A percentile compares a stretch with the other conserved stretches of the same genome.
Conservation (phyloP, 345 rosid species). For the Raphanus sativus region DNA sequence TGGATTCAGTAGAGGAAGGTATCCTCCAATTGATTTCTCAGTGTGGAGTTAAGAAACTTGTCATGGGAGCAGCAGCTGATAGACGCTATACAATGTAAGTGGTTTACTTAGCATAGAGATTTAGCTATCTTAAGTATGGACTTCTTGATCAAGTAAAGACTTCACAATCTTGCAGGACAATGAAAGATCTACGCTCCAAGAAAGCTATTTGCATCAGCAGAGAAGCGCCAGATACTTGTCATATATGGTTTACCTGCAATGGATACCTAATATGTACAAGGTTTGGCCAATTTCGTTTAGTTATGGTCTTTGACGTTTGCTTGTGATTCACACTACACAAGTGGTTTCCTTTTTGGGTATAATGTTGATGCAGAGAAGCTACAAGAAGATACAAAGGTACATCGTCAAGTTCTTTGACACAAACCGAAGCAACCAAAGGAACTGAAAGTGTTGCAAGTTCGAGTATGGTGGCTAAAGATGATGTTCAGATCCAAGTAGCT, state of each 20-base stretch:
- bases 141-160: neutral
- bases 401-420: slow-evolving; percentile 11
- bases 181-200: slow-evolving; percentile 61
- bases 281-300: slow-evolving; percentile 35
- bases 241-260: slow-evolving; percentile 70
- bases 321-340: slow-evolving; percentile 12
- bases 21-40: slow-evolving; percentile 51
- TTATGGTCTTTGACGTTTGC: slow-evolving; percentile 5
- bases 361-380: slow-evolving; percentile 30
- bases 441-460: slow-evolving; percentile 5
- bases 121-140: neutral
- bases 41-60: slow-evolving; percentile 58
- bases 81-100: slow-evolving; percentile 53
- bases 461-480: neutral
- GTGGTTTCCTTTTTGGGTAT: neutral
- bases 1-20: slow-evolving; percentile 59
- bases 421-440: neutral
- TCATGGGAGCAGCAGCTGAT: slow-evolving; percentile 90
- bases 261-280: slow-evolving; percentile 52
- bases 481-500: slow-evolving; percentile 50
- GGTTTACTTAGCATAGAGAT: slow-evolving; percentile 1
- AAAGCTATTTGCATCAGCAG: slow-evolving; percentile 55
- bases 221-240: slow-evolving; percentile 66
- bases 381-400: neutral
- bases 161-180: slow-evolving; percentile 49